Conservation (phyloP, 192 early-diverging fungal species). For the Dissophora ornata region DNA sequence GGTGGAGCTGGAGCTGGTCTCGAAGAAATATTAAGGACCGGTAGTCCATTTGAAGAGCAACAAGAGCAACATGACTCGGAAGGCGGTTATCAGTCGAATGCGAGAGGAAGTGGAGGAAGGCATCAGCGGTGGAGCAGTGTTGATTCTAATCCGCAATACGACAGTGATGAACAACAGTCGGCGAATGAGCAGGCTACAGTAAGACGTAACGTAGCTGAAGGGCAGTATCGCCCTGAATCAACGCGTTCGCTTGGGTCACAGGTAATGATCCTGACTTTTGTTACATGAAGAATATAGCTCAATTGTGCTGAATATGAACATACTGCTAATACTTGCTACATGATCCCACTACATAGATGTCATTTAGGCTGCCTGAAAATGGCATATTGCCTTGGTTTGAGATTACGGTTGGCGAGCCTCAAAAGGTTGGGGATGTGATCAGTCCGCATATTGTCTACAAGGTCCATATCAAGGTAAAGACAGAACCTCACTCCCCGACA, state of each 20-base stretch:
- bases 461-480: conserved; percentile 77
- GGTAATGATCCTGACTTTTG: background rate
- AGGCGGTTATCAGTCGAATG: background rate
- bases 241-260: conserved; percentile 46
- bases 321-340: no score
- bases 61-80: conserved; percentile 18
- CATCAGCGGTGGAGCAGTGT: conserved; percentile 44
- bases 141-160: conserved; percentile 38
- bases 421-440: conserved; percentile 91
- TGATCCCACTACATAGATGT: conserved; percentile 34
- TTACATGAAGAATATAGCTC: background rate
- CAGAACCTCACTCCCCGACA: no score
- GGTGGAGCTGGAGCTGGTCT: background rate
- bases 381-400: conserved; percentile 65
- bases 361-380: conserved; percentile 54
- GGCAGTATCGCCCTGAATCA: conserved; percentile 43
- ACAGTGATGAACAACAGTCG: conserved; percentile 27
- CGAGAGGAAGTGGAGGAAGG: conserved; percentile 1
- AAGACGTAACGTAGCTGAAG: background rate
- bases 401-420: conserved; percentile 85
- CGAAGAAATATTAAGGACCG: background rate
- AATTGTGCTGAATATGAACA: no score
- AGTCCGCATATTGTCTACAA: conserved; percentile 89
- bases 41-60: conserved; percentile 8
- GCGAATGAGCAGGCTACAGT: background rate